phyloP scores from a whole-genome alignment of 2,329 filamentous ascomycete genomes.

The Exophiala oligosperma region DNA sequence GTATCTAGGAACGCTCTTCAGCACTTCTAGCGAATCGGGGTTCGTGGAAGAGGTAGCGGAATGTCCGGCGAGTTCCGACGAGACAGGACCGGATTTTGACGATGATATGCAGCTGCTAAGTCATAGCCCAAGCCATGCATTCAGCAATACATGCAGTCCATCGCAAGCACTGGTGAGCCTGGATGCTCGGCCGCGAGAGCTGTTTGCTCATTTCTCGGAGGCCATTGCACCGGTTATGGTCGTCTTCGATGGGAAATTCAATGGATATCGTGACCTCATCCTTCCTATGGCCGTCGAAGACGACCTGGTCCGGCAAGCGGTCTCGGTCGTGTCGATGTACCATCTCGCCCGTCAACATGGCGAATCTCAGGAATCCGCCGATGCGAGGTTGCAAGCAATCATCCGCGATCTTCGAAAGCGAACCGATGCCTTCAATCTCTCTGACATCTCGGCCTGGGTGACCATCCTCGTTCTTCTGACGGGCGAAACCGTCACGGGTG shows the following conservation, averaged over 20 bases:
- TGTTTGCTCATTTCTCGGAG: too few relatives aligned
- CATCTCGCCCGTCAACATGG: conserved; percentile 24
- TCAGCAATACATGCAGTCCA: too few relatives aligned
- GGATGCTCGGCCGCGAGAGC: too few relatives aligned
- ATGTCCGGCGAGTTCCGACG: too few relatives aligned
- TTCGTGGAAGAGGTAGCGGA: too few relatives aligned
- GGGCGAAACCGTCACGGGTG: conserved; percentile 31
- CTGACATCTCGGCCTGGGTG: conserved; percentile 13
- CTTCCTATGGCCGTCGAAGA: conserved; percentile 32
- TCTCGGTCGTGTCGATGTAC: conserved; percentile 29
- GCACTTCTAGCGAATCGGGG: too few relatives aligned
- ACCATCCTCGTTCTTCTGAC: conserved; percentile 26
- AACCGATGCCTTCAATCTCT: conserved; percentile 1
- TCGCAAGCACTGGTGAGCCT: too few relatives aligned
- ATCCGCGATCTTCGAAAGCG: not conserved
- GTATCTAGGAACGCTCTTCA: too few relatives aligned
- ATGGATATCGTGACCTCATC: conserved; percentile 34
- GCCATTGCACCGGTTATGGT: conserved; percentile 34
- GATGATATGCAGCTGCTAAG: too few relatives aligned
- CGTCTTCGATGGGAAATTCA: conserved; percentile 31
- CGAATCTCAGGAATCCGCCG: not conserved
- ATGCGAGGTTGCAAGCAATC: too few relatives aligned
- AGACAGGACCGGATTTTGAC: too few relatives aligned
- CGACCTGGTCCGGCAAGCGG: conserved; percentile 28
- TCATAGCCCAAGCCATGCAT: too few relatives aligned